Conservation (phyloP, 768 basidiomycete genomes). For the Mycena floridula region DNA sequence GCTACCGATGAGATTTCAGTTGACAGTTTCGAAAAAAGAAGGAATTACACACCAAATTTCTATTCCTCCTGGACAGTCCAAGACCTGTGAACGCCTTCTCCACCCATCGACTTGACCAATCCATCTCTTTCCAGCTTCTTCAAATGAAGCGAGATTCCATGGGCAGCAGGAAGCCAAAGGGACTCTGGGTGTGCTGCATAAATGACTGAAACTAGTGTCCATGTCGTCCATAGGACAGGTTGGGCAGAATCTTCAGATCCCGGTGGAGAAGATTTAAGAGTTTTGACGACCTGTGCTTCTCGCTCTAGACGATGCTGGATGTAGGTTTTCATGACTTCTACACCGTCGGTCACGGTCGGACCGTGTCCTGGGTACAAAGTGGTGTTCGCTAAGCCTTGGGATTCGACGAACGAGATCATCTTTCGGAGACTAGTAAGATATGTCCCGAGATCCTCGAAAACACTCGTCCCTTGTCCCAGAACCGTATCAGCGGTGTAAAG, state of each 20-base stretch:
- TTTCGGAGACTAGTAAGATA: conserved; percentile 63
- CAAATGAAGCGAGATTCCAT: conserved; percentile 64
- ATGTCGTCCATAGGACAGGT: conserved; percentile 61
- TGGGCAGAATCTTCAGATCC: conserved; percentile 1
- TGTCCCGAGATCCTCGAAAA: conserved; percentile 76
- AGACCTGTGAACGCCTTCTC: conserved; percentile 41
- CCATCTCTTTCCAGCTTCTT: conserved; percentile 66
- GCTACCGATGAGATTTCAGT: too few species aligned
- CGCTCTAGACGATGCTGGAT: conserved; percentile 76
- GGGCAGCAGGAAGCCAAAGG: conserved; percentile 69
- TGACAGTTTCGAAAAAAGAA: too few species aligned
- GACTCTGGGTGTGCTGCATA: conserved; percentile 70
- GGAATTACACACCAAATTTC: too few species aligned
- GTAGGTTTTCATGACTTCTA: conserved; percentile 59
- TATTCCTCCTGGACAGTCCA: too few species aligned
- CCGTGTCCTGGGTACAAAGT: conserved; percentile 89
- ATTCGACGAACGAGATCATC: conserved; percentile 41
- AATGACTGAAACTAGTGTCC: conserved; percentile 56
- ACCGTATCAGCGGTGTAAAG: conserved; percentile 91
- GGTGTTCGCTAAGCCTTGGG: conserved; percentile 24
- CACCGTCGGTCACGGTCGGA: conserved; percentile 61
- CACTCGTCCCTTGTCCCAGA: conserved; percentile 83
- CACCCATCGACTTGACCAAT: conserved; percentile 41
- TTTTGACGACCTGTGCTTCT: conserved; percentile 68
- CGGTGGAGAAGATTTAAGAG: conserved; percentile 34